These are phyloP conservation scores for Asterochloris erici DNA, from an alignment of 139 green algal species.

Conservation along the genomic window DNA sequence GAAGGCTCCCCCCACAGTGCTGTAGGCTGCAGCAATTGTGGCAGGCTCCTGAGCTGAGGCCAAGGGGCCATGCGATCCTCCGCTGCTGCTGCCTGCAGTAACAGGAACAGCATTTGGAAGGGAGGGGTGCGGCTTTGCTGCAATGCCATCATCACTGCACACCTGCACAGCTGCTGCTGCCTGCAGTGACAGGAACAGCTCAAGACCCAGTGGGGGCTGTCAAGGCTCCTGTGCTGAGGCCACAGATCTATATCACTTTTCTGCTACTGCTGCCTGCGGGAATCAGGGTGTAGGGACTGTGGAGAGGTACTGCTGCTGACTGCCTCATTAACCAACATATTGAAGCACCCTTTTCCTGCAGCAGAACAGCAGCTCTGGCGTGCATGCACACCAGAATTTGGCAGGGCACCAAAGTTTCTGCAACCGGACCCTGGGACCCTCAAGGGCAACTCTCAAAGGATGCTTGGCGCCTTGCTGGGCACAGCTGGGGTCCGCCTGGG, in stretches of 20 bases:
- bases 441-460: no score
- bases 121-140: not conserved
- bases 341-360: no score
- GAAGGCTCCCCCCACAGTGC: constrained; percentile 39
- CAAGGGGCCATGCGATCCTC: constrained; percentile 1
- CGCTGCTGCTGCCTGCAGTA: not conserved
- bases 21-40: constrained; percentile 45
- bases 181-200: not conserved
- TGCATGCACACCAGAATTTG: no score
- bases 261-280: no score
- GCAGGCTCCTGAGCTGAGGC: constrained; percentile 2
- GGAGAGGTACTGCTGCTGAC: no score
- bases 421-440: no score
- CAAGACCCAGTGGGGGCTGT: not conserved
- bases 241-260: not conserved
- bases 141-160: not conserved
- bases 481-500: no score
- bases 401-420: no score
- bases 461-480: no score
- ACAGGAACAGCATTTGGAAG: not conserved
- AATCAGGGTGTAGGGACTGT: no score
- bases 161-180: not conserved
- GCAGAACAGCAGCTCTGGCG: no score
- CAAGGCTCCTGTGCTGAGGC: not conserved
- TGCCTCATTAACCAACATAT: no score